Base-by-base conservation (phyloP, 2,329 filamentous ascomycete species). In the Fusarium praegraminearum region DNA sequence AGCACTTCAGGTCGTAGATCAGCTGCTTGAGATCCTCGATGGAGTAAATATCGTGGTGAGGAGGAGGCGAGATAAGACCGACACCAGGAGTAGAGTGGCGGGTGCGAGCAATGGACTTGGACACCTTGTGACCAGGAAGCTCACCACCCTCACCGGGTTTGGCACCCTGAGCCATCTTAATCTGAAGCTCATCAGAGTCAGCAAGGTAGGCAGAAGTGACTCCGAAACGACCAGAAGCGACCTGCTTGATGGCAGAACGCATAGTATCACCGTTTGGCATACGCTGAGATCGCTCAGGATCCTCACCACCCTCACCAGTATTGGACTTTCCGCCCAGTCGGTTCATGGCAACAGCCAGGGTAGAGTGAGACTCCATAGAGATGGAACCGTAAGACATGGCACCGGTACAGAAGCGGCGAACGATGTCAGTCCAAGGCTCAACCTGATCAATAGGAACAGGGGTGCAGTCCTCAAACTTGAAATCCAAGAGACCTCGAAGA, bases 321-420 rank as follows among this genome's bases (percentile, higher is more conserved):
- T 98, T 98, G 41, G 94, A 98, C 83, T 98, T 98, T 76, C 95
- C 95, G 41, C 95, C 95, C 41, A 98, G 87, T 73, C 95, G 88
- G 83, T 98, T 98, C 94, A 98, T 97, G 70, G 95, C 95, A 58
- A 98, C 91, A 71, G 95, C 95, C 50, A 98, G 85, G 15, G 95
- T 98, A 20, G 95, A 97, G 83, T 98, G 95, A 55, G 95, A 95
- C 80, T 98, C 95, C 93, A 98, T 97, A 8, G 95, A 98, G 76
- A 98, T 98, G 41, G 95, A 98, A 49, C 95, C 95, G 78, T 98
- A 98, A 4, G 95, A 98, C 95, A 98, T 98, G 74, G 95, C 95
- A 78, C 95, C 95, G 40, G 95, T 98, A 75, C 95, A 96, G 84
- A 98, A 98, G 68, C 95, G 92, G 71, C 95, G 92, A 46, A 98